Conservation (phyloP, 2,329 filamentous ascomycete species). For the Penicillium concentricum region DNA sequence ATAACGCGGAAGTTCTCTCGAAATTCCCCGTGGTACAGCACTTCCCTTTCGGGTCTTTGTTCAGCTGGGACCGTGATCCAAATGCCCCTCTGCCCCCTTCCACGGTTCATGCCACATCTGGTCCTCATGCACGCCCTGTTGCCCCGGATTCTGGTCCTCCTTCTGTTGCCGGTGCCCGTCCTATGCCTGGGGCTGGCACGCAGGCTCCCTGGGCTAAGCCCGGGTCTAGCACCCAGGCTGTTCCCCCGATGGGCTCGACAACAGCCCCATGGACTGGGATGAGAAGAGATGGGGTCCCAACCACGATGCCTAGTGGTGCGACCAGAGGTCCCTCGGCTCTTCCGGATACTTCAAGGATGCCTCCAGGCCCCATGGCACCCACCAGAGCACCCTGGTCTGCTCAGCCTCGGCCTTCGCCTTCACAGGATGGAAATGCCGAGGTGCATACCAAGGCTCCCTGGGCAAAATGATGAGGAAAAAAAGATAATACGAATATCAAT, state of each 20-base stretch:
- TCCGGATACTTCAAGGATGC: slow-evolving; percentile 31
- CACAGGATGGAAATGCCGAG: slow-evolving; percentile 18
- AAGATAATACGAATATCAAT: neutral
- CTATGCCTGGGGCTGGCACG: slow-evolving; percentile 25
- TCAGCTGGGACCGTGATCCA: slow-evolving; percentile 71
- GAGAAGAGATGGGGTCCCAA: slow-evolving; percentile 13
- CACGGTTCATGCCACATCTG: slow-evolving; percentile 54
- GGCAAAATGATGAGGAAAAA: slow-evolving; percentile 26
- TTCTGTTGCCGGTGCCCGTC: slow-evolving; percentile 14
- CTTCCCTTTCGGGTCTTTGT: slow-evolving; percentile 79
- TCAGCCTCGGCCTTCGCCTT: slow-evolving; percentile 14
- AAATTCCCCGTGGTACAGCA: slow-evolving; percentile 99
- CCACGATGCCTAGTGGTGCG: neutral
- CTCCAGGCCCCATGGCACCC: slow-evolving; percentile 30
- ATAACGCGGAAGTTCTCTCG: slow-evolving; percentile 89
- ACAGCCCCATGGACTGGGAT: slow-evolving; percentile 32
- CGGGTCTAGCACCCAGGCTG: slow-evolving; percentile 13
- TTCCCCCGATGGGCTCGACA: slow-evolving; percentile 22
- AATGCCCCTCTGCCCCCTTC: slow-evolving; percentile 51
- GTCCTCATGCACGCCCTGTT: slow-evolving; percentile 25
- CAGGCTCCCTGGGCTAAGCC: slow-evolving; percentile 39
- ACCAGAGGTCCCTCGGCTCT: slow-evolving; percentile 15
- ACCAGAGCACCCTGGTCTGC: slow-evolving; percentile 36
- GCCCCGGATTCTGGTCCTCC: slow-evolving; percentile 16
- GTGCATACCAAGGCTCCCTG: slow-evolving; percentile 41